Evolutionary conservation across 768 basidiomycete genomes (phyloP), one percentile per base, ranked within the genome.

Genomic region (Lanmaoa rubissima): DNA sequence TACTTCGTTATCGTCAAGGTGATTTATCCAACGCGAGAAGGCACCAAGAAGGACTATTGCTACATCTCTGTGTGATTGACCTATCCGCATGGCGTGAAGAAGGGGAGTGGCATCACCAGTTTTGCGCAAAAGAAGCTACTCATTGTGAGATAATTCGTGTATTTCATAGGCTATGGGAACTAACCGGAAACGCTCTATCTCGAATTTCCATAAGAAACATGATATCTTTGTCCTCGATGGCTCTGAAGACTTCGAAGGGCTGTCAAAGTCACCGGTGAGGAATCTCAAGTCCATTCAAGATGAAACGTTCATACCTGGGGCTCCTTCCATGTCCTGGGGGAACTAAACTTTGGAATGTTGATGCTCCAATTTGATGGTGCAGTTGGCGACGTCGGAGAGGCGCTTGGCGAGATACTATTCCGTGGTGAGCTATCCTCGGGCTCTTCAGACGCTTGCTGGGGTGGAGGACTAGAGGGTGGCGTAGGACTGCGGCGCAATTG

Each of bases 21-120:
- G 80, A 69, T 98, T 98, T 53, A 98, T 84, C 77, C 87, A 96
- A 21, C 94, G 84, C 13, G 92, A 94, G 67, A 97, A 86, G 13
- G 95, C 93, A 13, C 95, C 95, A 14, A 97, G 70, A 2, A 98
- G 78, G 5, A 96, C 65, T 57, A 98, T 91, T 4, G 92, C 89
- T 10, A 98, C 83, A 50, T 97, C 94, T 56, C 82, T 78, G 62
- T 92, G 87, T 39, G 83, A 82, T 58, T 79, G 73, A 28, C 90
- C 88, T 31, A 90, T 86, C 24, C 88, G 79, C 80, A 96, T 92
- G 1, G 94, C 92, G 67, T 98, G 93, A 8, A 97, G 81, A 14
- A 98, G 82, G 8, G 95, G 94, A 1, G 94, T 94, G 24, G 86
- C 85, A 40, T 90, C 88, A 3, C 92, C 93, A 38, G 86, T 86